A percentile compares a stretch with the other conserved stretches of the same genome.
Conservation (phyloP, 169 alveolate species). For the Plasmodium knowlesi region DNA sequence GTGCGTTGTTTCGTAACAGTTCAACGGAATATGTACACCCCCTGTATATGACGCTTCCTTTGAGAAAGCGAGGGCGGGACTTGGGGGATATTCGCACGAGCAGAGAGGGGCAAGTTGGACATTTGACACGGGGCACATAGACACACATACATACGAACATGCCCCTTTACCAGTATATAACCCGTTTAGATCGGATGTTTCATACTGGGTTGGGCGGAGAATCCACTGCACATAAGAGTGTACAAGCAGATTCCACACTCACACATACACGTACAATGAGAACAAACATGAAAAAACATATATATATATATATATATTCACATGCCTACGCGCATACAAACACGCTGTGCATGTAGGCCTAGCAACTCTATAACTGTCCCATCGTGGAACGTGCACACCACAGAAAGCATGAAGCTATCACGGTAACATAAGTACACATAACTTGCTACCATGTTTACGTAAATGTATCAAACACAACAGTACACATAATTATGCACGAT, state of each 20-base stretch:
- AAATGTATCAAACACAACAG: neutral
- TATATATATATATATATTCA: neutral
- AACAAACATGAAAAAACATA: neutral
- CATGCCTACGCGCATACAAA: neutral
- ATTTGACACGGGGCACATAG: neutral
- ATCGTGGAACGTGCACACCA: neutral
- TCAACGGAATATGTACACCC: neutral
- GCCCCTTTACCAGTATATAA: neutral
- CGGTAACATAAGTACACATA: neutral
- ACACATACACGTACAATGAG: neutral
- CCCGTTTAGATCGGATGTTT: neutral
- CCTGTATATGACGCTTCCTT: neutral
- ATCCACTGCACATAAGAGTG: neutral
- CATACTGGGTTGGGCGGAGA: neutral
- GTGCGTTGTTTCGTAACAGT: neutral
- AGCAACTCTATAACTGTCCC: neutral
- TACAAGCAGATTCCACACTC: neutral
- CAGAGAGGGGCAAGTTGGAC: neutral
- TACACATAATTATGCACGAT: neutral
- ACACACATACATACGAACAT: neutral
- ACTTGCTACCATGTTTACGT: neutral
- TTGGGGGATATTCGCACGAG: neutral
- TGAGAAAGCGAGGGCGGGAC: neutral
- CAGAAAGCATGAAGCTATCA: neutral
- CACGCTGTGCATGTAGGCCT: neutral